phyloP scores from a whole-genome alignment of 108 stramenopile species.

The Epipyxis sp. region DNA sequence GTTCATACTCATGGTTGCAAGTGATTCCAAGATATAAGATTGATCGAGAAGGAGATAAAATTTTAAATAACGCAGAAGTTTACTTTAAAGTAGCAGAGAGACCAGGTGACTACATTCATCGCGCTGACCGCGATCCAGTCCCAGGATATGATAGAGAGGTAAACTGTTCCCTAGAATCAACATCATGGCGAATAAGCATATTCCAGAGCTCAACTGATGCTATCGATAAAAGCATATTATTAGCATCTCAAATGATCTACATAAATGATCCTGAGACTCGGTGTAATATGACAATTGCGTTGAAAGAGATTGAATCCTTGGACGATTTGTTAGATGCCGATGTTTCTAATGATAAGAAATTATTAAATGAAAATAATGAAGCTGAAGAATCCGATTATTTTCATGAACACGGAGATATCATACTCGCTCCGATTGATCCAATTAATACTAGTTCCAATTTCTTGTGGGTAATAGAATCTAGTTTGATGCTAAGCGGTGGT shows the following conservation, averaged over 20 bases:
- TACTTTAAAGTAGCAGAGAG: constrained; percentile 36
- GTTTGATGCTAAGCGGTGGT: constrained; percentile 2
- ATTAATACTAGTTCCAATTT: constrained; percentile 1
- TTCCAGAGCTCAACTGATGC: constrained; percentile 22
- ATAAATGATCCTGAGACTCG: constrained; percentile 26
- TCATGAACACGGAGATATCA: background rate
- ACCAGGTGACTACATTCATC: constrained; percentile 24
- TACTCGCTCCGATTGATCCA: background rate
- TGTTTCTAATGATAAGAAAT: constrained; percentile 12
- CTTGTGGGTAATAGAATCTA: constrained; percentile 38
- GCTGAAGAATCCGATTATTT: background rate
- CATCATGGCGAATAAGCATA: constrained; percentile 28
- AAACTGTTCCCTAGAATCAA: constrained; percentile 43
- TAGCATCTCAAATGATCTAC: background rate
- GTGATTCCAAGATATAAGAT: constrained; percentile 42
- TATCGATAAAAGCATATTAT: background rate
- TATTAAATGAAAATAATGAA: background rate
- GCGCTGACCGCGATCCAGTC: constrained; percentile 6
- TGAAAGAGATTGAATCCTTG: background rate
- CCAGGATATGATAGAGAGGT: constrained; percentile 17
- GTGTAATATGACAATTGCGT: constrained; percentile 2
- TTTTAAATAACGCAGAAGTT: constrained; percentile 30
- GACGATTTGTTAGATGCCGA: background rate
- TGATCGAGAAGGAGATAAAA: constrained; percentile 40
- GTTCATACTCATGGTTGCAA: constrained; percentile 32